Evolutionary conservation across 176 grass and related monocot species (phyloP).

Genomic region (Musa beccarii): DNA sequence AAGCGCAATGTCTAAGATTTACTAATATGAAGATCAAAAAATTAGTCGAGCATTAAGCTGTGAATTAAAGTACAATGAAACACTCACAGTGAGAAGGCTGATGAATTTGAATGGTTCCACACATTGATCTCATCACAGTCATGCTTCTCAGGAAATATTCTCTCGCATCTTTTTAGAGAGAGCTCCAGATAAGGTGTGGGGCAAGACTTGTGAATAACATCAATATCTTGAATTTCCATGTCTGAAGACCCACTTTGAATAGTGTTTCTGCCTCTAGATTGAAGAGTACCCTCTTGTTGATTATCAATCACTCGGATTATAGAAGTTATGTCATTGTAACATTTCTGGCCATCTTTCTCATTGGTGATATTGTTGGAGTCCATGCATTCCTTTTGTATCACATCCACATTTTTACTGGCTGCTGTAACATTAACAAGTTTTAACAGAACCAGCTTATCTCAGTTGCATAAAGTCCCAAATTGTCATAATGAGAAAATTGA

Average conservation of each 20-base stretch:
- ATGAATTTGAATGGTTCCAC: constrained; percentile 82
- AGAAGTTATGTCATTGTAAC: constrained; percentile 27
- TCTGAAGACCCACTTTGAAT: neutral
- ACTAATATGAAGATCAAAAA: no score
- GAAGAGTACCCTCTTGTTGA: constrained; percentile 11
- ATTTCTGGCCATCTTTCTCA: constrained; percentile 15
- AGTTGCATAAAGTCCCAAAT: neutral
- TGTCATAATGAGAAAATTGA: neutral
- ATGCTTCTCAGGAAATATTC: constrained; percentile 32
- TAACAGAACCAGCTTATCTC: neutral
- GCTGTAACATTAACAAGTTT: neutral
- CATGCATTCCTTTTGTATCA: neutral
- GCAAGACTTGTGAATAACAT: constrained; percentile 23
- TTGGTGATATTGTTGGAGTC: constrained; percentile 12
- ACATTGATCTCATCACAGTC: constrained; percentile 59
- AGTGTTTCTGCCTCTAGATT: neutral
- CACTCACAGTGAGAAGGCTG: constrained; percentile 84
- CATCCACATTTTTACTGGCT: constrained; percentile 23
- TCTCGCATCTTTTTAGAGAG: constrained; percentile 72
- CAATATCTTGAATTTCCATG: constrained; percentile 13
- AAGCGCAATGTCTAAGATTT: neutral
- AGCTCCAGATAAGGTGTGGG: constrained; percentile 55
- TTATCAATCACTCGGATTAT: constrained; percentile 38
- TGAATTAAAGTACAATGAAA: neutral
- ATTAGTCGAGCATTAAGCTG: neutral